These are phyloP conservation scores for Lecanicillium sp. DNA, from an alignment of 2,329 filamentous ascomycete species.

Conservation along the genomic window DNA sequence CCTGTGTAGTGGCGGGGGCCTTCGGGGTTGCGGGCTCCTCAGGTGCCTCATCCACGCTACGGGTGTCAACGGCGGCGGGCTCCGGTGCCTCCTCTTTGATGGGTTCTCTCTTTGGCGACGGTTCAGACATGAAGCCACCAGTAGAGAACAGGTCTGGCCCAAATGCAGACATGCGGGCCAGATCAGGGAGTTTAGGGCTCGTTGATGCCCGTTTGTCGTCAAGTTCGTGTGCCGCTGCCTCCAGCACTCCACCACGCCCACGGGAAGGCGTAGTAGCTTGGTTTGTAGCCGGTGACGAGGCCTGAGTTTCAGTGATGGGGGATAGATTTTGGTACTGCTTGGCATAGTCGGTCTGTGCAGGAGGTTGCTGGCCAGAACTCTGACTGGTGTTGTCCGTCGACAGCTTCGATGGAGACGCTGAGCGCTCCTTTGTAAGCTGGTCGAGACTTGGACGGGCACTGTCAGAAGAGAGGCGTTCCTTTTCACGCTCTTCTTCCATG, in stretches of 20 bases:
- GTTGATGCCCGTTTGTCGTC: conserved; percentile 31
- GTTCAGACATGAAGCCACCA: conserved; percentile 2
- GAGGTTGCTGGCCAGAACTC: conserved; percentile 15
- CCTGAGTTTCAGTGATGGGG: background rate
- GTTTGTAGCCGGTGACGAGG: background rate
- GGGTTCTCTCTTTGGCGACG: conserved; percentile 11
- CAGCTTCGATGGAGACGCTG: conserved; percentile 7
- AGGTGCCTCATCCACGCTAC: no score
- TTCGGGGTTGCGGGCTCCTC: background rate
- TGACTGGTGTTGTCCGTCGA: conserved; percentile 12
- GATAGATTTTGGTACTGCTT: conserved; percentile 3
- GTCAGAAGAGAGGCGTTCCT: conserved; percentile 48
- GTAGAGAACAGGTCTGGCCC: conserved; percentile 49
- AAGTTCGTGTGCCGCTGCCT: conserved; percentile 12
- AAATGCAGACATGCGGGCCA: conserved; percentile 53
- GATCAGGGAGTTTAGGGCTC: conserved; percentile 50
- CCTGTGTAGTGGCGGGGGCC: background rate
- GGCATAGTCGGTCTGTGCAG: conserved; percentile 18
- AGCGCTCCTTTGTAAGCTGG: conserved; percentile 23
- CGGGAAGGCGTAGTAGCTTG: background rate
- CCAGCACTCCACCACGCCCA: background rate
- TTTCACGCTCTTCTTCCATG: conserved; percentile 57
- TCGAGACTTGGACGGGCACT: conserved; percentile 50
- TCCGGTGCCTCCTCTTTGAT: conserved; percentile 6
- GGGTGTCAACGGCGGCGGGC: no score